A percentile compares a stretch with the other conserved stretches of the same genome.
Evolutionary conservation across 805 yeast species (phyloP).

Genomic region (Saccharomyces kudriavzevii): DNA sequence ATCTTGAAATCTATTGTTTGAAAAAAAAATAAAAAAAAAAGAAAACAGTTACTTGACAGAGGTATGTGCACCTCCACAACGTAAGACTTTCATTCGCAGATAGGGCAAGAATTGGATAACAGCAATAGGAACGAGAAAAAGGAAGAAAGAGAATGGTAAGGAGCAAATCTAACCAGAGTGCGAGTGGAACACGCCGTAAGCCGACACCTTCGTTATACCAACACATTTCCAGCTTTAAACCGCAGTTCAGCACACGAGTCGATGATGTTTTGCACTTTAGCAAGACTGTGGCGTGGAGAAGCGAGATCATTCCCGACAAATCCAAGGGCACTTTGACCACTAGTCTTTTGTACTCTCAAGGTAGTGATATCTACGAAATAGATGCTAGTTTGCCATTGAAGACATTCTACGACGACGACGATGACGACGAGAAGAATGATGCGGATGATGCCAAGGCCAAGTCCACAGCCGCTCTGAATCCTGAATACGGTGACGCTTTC

Average conservation of each 20-base stretch:
- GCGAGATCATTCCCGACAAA: slow-evolving; percentile 25
- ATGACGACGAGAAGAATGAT: slow-evolving; percentile 14
- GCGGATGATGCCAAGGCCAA: not conserved
- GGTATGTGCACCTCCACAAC: not conserved
- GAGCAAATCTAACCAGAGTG: not conserved
- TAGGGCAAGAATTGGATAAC: not conserved
- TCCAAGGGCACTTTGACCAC: slow-evolving; percentile 23
- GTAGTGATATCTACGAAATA: slow-evolving; percentile 26
- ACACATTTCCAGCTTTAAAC: slow-evolving; percentile 31
- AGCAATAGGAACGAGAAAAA: not conserved
- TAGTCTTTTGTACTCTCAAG: slow-evolving; percentile 25
- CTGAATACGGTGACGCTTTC: slow-evolving; percentile 66
- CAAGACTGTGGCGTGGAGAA: slow-evolving; percentile 24
- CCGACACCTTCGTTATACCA: slow-evolving; percentile 13
- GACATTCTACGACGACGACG: slow-evolving; percentile 14
- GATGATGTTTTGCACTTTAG: slow-evolving; percentile 16
- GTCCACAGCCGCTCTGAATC: slow-evolving; percentile 27
- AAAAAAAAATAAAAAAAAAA: slow-evolving; percentile 1
- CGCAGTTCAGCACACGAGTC: slow-evolving; percentile 31
- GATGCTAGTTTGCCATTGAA: slow-evolving; percentile 25
- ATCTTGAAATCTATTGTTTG: not conserved
- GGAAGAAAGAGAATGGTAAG: not conserved
- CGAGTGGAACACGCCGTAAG: slow-evolving; percentile 1
- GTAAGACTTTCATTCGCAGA: not conserved
- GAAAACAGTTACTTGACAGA: not conserved